These are phyloP conservation scores for Cordyceps tenuipes DNA, from an alignment of 2,329 filamentous ascomycete genomes.

Conservation along the genomic window DNA sequence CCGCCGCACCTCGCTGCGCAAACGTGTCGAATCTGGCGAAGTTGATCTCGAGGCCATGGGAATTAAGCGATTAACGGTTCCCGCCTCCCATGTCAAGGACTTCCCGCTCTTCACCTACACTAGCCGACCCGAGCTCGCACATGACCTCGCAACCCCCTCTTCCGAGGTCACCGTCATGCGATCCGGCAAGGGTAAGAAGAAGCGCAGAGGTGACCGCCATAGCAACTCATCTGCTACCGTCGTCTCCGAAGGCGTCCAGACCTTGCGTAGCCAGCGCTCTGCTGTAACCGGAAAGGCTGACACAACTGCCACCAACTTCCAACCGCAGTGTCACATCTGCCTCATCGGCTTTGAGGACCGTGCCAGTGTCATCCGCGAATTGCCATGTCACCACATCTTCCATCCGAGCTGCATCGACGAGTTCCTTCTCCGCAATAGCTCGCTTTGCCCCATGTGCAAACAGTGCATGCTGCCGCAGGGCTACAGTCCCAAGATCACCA, in stretches of 20 bases:
- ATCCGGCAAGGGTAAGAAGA: conserved; percentile 22
- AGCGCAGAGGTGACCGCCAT: conserved; percentile 23
- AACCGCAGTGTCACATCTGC: conserved; percentile 85
- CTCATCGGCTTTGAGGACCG: conserved; percentile 68
- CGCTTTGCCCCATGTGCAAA: conserved; percentile 87
- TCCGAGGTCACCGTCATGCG: conserved; percentile 22
- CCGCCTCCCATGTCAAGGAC: conserved; percentile 58
- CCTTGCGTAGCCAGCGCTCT: conserved; percentile 31
- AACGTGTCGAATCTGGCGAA: conserved; percentile 67
- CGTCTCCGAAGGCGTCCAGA: conserved; percentile 17
- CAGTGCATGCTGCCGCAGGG: conserved; percentile 65
- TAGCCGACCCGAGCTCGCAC: conserved; percentile 38
- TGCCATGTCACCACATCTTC: conserved; percentile 88
- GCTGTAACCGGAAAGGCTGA: conserved; percentile 26
- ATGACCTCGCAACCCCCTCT: conserved; percentile 28
- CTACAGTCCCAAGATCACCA: conserved; percentile 64
- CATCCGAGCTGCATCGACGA: conserved; percentile 87
- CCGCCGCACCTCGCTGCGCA: conserved; percentile 58
- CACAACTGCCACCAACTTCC: conserved; percentile 50
- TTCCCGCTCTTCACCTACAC: conserved; percentile 76
- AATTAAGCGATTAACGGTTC: conserved; percentile 74
- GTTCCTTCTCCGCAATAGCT: conserved; percentile 70
- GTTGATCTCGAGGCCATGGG: conserved; percentile 81
- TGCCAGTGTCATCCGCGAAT: conserved; percentile 67
- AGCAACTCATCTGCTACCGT: conserved; percentile 21